phyloP scores from a whole-genome alignment of 2,329 filamentous ascomycete species.

The Cadophora gregata region DNA sequence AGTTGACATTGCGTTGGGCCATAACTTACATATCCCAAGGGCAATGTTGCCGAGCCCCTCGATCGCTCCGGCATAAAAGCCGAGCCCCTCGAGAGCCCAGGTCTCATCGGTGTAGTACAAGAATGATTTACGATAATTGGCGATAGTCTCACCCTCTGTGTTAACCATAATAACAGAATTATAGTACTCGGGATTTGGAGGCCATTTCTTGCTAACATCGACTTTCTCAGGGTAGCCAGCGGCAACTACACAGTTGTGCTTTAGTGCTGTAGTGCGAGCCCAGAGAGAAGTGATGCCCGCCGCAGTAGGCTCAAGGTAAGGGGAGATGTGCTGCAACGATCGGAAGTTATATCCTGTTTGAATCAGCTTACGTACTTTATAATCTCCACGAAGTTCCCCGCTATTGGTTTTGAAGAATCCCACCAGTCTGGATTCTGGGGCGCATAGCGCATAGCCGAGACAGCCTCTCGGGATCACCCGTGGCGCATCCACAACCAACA shows the following conservation, averaged over 20 bases:
- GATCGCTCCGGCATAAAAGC: slow-evolving; percentile 56
- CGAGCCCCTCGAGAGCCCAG: slow-evolving; percentile 63
- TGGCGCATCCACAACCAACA: not conserved
- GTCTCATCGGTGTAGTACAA: slow-evolving; percentile 66
- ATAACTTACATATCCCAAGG: slow-evolving; percentile 63
- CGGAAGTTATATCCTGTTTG: slow-evolving; percentile 76
- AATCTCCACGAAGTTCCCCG: not conserved
- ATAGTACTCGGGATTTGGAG: slow-evolving; percentile 57
- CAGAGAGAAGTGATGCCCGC: slow-evolving; percentile 73
- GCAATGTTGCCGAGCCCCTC: slow-evolving; percentile 56
- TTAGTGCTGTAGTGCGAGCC: slow-evolving; percentile 70
- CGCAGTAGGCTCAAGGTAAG: slow-evolving; percentile 70
- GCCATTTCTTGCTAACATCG: slow-evolving; percentile 57
- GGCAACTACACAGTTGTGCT: slow-evolving; percentile 70
- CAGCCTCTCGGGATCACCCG: not conserved
- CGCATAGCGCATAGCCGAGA: slow-evolving; percentile 3
- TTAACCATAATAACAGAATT: slow-evolving; percentile 62
- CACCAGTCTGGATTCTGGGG: not conserved
- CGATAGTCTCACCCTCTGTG: slow-evolving; percentile 63
- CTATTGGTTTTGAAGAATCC: not conserved
- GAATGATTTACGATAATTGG: slow-evolving; percentile 65
- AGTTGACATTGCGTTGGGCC: slow-evolving; percentile 21
- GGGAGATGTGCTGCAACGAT: slow-evolving; percentile 68
- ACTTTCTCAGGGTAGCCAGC: slow-evolving; percentile 78
- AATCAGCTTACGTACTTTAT: slow-evolving; percentile 7